Evolutionary conservation across 306 rosid genomes (phyloP), one percentile per base, ranked within the genome.

Genomic region (Acmispon strigosus): DNA sequence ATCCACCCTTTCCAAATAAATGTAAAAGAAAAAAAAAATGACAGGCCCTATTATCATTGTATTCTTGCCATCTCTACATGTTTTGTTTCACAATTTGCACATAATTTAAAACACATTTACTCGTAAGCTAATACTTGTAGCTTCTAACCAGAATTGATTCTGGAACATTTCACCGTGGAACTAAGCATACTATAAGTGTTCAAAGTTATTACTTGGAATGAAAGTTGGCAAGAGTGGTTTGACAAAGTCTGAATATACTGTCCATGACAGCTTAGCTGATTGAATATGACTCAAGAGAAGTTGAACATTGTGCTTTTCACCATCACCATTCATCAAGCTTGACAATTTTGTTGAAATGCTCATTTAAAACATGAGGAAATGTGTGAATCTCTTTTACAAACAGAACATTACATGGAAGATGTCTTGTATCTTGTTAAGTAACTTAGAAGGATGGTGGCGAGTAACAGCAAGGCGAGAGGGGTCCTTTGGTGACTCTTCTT

Each of bases 371-470:
- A 61, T 12, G 70, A 55, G 42, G 36, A 43, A 60, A 71, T 52
- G 27, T 29, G 63, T 20, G 11, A 43, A 54, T 58, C 51, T 45
- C 15, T 80, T 24, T 73, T 78, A 89, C 83, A 87, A 81, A 81
- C 93, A 91, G 74, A 89, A 86, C 87, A 91, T 76, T 1, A 86
- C 3, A 70, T 95, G 90, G 81, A 95, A 91, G 57, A 91, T 72
- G 55, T 84, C 72, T 27, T 95, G 99, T 76, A 95, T 54, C 85
- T 89, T 95, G 34, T 69, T 68, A 17, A 95, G 72, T 1, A 95
- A 16, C 78, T 87, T 95, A 62, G 90, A 66, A 22, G 95, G 96
- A 42, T 83, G 87, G 41, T 74, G 90, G 15, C 11, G 88, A 32
- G 85, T 54, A 68, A 70, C 42, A 13, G 76, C 44, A 24, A 66